These are phyloP conservation scores for Penicillium sp. DNA, from an alignment of 2,329 filamentous ascomycete genomes.

Conservation along the genomic window DNA sequence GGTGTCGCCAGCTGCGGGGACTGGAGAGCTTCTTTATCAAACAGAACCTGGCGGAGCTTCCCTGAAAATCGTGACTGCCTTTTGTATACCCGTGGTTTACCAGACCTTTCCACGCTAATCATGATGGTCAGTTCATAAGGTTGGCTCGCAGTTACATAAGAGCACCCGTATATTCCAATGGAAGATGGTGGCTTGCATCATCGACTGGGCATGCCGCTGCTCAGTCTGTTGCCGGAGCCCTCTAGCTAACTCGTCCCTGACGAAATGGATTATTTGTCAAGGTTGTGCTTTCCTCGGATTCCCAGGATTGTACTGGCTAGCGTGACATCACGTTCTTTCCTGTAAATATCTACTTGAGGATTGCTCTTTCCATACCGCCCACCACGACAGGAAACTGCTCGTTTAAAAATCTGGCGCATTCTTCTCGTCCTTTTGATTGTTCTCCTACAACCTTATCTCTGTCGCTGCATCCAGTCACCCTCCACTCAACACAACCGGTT, in stretches of 20 bases:
- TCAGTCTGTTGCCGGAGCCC: slow-evolving; percentile 4
- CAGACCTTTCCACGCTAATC: background rate
- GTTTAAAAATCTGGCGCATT: background rate
- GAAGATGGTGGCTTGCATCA: slow-evolving; percentile 9
- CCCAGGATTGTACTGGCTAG: background rate
- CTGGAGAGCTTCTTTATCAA: slow-evolving; percentile 1
- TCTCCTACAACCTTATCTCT: background rate
- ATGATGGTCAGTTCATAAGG: background rate
- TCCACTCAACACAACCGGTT: background rate
- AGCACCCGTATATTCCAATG: background rate
- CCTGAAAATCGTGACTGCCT: slow-evolving; percentile 1
- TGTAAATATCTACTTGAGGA: background rate
- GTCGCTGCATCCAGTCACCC: background rate
- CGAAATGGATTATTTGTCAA: background rate
- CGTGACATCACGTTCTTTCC: slow-evolving; percentile 4
- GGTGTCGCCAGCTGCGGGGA: background rate
- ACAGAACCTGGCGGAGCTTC: background rate
- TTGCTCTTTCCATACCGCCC: background rate
- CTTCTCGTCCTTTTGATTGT: too few relatives aligned
- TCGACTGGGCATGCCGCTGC: slow-evolving; percentile 1
- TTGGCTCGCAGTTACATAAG: background rate
- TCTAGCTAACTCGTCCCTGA: background rate
- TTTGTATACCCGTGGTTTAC: background rate
- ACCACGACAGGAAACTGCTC: background rate
- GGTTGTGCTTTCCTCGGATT: background rate